Evolutionary conservation across 129 eudicot species (phyloP).

Genomic region (Apium graveolens): DNA sequence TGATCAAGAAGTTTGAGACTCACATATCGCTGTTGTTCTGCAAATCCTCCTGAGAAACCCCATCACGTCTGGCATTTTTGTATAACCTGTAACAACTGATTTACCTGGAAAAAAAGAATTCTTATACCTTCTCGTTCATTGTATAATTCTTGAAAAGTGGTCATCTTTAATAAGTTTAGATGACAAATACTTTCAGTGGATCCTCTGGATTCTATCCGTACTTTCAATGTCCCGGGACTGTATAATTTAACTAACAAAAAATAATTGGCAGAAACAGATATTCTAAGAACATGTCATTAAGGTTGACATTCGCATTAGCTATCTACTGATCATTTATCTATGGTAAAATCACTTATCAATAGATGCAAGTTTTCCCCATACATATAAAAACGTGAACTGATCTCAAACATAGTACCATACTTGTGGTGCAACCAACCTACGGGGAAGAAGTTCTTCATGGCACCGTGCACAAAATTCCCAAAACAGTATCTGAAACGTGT

Average conservation of each 20-base stretch:
- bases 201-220: background rate
- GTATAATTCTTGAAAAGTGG: no score
- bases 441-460: conserved; percentile 96
- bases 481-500: conserved; percentile 55
- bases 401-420: conserved; percentile 18
- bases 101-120: conserved; percentile 47
- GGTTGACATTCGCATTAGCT: background rate
- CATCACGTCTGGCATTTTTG: conserved; percentile 95
- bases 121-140: background rate
- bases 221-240: background rate
- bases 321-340: background rate
- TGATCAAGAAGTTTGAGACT: conserved; percentile 16
- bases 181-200: background rate
- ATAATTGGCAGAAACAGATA: background rate
- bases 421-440: conserved; percentile 96
- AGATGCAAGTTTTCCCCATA: background rate
- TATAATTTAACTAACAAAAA: background rate
- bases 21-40: conserved; percentile 86
- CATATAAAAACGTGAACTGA: background rate
- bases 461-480: conserved; percentile 98
- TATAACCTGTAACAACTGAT: conserved; percentile 82
- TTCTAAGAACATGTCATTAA: background rate
- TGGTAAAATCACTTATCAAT: background rate
- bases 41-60: conserved; percentile 78
- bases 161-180: background rate